These are phyloP conservation scores for Pluteus cervinus DNA, from an alignment of 768 basidiomycete species.

Conservation along the genomic window DNA sequence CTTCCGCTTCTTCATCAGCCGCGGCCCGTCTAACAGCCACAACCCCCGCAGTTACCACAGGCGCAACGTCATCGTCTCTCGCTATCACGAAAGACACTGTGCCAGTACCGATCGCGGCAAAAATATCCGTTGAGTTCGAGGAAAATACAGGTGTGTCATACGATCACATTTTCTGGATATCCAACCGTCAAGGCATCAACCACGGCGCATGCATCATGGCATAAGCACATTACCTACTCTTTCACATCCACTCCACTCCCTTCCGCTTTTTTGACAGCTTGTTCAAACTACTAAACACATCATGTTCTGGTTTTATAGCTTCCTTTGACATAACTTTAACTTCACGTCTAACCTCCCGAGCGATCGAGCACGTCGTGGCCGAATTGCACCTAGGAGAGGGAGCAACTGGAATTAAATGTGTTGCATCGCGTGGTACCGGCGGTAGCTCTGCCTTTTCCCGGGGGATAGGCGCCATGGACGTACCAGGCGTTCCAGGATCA, in stretches of 20 bases:
- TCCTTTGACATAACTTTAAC: constrained; percentile 57
- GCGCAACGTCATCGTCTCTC: constrained; percentile 13
- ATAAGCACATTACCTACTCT: too few relatives aligned
- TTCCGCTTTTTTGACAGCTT: too few relatives aligned
- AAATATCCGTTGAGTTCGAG: constrained; percentile 39
- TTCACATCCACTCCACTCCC: too few relatives aligned
- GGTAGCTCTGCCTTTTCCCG: constrained; percentile 38
- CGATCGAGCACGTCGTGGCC: constrained; percentile 66
- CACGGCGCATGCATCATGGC: too few relatives aligned
- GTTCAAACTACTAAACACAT: constrained; percentile 1
- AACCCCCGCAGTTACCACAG: constrained; percentile 12
- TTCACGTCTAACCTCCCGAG: constrained; percentile 54
- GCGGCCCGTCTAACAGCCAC: constrained; percentile 16
- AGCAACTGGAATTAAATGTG: constrained; percentile 68
- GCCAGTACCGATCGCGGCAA: constrained; percentile 46
- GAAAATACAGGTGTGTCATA: constrained; percentile 34
- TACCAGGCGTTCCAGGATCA: constrained; percentile 23
- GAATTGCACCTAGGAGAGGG: constrained; percentile 74
- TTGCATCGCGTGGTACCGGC: constrained; percentile 51
- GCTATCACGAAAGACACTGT: constrained; percentile 33
- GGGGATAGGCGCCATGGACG: constrained; percentile 22
- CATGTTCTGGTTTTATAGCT: constrained; percentile 26
- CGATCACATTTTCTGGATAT: too few relatives aligned
- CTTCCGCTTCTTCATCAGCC: constrained; percentile 24
- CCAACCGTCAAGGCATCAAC: too few relatives aligned